phyloP scores from a whole-genome alignment of 345 rosid genomes.

The Clarkia xantiana region DNA sequence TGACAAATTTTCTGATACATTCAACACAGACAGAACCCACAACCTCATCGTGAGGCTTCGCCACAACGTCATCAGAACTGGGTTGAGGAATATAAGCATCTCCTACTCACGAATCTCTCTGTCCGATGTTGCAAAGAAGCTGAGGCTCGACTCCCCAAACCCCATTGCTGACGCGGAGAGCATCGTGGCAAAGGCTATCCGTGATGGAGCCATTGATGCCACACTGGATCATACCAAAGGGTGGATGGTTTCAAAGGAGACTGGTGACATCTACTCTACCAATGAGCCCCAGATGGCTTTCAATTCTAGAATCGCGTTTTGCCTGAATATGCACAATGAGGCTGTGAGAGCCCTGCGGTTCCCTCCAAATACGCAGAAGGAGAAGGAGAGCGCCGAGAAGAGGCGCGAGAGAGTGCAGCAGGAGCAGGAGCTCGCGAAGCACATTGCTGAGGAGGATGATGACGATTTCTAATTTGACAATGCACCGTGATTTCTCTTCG shows the following conservation, averaged over 20 bases:
- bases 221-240: too few relatives aligned
- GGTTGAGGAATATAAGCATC: constrained; percentile 66
- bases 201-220: too few relatives aligned
- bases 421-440: constrained; percentile 78
- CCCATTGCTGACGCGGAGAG: constrained; percentile 75
- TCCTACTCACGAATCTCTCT: constrained; percentile 63
- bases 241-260: too few relatives aligned
- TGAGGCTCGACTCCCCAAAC: constrained; percentile 41
- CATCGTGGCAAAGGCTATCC: too few relatives aligned
- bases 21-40: constrained; percentile 45
- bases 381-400: constrained; percentile 72
- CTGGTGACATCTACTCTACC: constrained; percentile 76
- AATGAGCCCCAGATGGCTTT: constrained; percentile 79
- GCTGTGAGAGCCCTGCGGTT: constrained; percentile 60
- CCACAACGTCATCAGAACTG: constrained; percentile 72
- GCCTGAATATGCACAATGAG: constrained; percentile 80
- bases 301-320: constrained; percentile 74
- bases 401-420: constrained; percentile 75
- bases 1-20: constrained; percentile 59
- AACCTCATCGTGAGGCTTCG: constrained; percentile 59
- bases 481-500: too few relatives aligned
- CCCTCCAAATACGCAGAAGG: constrained; percentile 65
- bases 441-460: constrained; percentile 82
- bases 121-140: constrained; percentile 49
- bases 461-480: constrained; percentile 28